Evolutionary conservation across 2,329 filamentous ascomycete species (phyloP), one percentile per base, ranked within the genome.

Genomic region (Beauveria asiatica): DNA sequence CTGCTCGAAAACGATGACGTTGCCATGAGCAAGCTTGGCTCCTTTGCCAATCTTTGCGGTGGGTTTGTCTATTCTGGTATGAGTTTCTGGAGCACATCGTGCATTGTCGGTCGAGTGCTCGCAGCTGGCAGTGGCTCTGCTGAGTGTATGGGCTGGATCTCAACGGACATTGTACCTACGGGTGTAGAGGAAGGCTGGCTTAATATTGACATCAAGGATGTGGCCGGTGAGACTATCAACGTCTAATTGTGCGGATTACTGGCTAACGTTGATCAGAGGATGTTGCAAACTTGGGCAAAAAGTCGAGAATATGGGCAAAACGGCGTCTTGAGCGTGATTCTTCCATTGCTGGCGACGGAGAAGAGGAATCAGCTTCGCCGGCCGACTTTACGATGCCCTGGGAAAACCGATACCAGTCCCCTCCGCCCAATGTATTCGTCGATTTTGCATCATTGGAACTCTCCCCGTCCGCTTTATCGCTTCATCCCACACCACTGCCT

Each of bases 91-190:
- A 88, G 84, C 70, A 86, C 82, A 1, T 78, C 80, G 13, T 87
- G 84, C 67, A 77, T 88, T 46, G 80, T 88, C 10, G 85, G 85
- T 3, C 80, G 84, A 30, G 83, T 88, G 3, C 73, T 88, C 39
- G 84, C 84, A 33, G 84, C 84, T 30, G 81, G 83, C 8, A 79
- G 79, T 57, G 84, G 83, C 3, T 80, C 84, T 17, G 79, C 79
- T 0, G 85, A 88, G 67, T 85, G 85, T 67, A 84, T 88, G 83
- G 85, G 85, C 56, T 87, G 85, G 85, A 76, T 88, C 57, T 86
- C 83, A 11, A 85, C 81, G 33, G 80, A 84, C 57, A 76, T 87
- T 19, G 67, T 78, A 1, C 84, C 84, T 0, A 69, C 75, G 13
- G 80, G 77, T 0, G 66, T 80, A 17, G 72, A 71, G 7, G 80